Evolutionary conservation across 176 grass and related monocot genomes (phyloP).

Genomic region (Oryza brachyantha): DNA sequence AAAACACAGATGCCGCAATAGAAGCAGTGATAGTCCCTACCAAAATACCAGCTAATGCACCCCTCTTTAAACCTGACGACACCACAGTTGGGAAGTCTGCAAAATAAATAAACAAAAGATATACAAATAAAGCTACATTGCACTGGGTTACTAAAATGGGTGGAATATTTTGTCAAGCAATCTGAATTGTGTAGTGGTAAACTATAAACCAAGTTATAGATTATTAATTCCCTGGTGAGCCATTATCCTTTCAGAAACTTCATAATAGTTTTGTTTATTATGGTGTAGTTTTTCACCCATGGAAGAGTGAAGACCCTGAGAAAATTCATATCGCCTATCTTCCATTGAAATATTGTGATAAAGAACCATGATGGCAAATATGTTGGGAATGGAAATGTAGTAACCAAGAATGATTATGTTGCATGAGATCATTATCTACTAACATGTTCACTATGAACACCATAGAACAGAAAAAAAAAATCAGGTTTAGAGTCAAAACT

Average conservation of each 20-base stretch:
- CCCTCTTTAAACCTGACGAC: constrained; percentile 54
- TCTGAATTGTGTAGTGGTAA: background rate
- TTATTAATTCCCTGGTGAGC: background rate
- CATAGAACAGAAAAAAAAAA: background rate
- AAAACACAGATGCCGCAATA: constrained; percentile 44
- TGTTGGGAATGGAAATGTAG: background rate
- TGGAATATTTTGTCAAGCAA: background rate
- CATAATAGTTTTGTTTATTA: background rate
- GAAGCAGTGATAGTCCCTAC: constrained; percentile 46
- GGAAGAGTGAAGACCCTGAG: background rate
- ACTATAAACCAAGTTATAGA: background rate
- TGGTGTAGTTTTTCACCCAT: background rate
- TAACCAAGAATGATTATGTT: background rate
- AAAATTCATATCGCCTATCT: background rate
- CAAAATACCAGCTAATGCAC: constrained; percentile 64
- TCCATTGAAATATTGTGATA: background rate
- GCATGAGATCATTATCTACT: constrained; percentile 8
- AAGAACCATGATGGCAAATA: background rate
- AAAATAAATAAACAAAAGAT: constrained; percentile 2
- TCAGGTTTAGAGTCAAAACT: background rate
- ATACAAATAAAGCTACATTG: background rate
- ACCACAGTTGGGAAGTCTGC: constrained; percentile 36
- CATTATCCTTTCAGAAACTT: background rate
- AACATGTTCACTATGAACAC: background rate
- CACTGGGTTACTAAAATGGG: background rate